Base-by-base conservation (phyloP, 2,329 filamentous ascomycete species). In the Aspergillus fumigatus region DNA sequence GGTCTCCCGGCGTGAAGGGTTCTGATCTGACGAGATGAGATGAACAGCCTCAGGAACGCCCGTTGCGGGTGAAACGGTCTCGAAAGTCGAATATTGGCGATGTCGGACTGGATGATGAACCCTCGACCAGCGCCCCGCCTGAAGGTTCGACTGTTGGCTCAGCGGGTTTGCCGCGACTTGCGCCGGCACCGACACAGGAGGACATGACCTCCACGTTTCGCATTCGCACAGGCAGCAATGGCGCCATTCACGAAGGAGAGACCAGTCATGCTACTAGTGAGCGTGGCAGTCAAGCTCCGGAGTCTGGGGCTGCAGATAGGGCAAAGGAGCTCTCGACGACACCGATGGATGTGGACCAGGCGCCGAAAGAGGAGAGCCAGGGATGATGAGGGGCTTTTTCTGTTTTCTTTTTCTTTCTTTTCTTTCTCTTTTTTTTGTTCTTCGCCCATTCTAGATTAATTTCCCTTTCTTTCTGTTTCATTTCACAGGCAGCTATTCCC, bases 31-130 rank as follows among this genome's bases (percentile, higher is more conserved):
- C 50, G 50, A 45, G 32, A 38, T 51, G 29, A 27, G 38, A 51
- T 48, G 17, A 47, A 49, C 59, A 79, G 77, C 77, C 77, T 45
- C 71, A 77, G 67, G 77, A 79, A 69, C 71, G 77, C 50, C 77
- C 77, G 6, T 72, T 78, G 48, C 74, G 77, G 56, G 68, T 73
- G 21, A 78, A 77, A 59, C 73, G 73, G 58, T 75, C 70, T 48
- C 73, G 74, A 48, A 76, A 74, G 59, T 70, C 72, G 11, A 74
- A 74, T 40, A 56, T 68, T 32, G 57, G 63, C 7, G 56, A 66
- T 8, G 57, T 63, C 5, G 63, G 63, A 5, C 67, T 64, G 14
- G 61, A 60, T n/a, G 66, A 68, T 10, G 67, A 71, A 8, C 55
- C 53, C 3, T 62, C 57, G 27, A 63, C 62, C 9, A 67, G 63